Conservation (phyloP, 345 rosid species). For the Eucalyptus regnans region DNA sequence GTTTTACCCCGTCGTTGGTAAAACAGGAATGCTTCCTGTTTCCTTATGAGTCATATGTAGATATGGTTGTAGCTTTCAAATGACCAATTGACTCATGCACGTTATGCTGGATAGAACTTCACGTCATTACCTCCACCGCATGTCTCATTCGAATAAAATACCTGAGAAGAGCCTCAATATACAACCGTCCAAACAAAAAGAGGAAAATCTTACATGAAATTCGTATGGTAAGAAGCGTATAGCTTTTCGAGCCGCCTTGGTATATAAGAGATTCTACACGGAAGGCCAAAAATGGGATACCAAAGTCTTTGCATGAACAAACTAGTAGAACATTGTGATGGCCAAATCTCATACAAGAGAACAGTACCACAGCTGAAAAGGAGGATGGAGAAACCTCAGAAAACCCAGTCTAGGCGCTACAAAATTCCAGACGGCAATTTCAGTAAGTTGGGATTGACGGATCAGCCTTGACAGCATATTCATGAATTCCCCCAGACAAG, state of each 20-base stretch:
- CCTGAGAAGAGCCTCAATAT: neutral
- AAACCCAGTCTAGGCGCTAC: neutral
- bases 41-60: neutral
- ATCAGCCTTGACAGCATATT: conserved; percentile 61
- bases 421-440: neutral
- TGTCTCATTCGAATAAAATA: neutral
- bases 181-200: neutral
- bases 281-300: neutral
- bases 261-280: neutral
- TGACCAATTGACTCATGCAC: neutral
- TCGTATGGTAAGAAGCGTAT: neutral
- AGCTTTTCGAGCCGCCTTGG: neutral
- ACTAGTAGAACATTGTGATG: neutral
- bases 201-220: neutral
- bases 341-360: neutral
- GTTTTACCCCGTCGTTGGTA: neutral
- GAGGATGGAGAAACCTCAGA: neutral
- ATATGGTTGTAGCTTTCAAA: neutral
- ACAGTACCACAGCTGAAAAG: neutral
- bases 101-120: neutral
- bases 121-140: neutral
- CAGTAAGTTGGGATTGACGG: conserved; percentile 75
- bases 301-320: neutral
- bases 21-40: neutral
- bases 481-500: conserved; percentile 76